Conservation (phyloP, 805 yeast genomes). For the Lipomyces sp. region DNA sequence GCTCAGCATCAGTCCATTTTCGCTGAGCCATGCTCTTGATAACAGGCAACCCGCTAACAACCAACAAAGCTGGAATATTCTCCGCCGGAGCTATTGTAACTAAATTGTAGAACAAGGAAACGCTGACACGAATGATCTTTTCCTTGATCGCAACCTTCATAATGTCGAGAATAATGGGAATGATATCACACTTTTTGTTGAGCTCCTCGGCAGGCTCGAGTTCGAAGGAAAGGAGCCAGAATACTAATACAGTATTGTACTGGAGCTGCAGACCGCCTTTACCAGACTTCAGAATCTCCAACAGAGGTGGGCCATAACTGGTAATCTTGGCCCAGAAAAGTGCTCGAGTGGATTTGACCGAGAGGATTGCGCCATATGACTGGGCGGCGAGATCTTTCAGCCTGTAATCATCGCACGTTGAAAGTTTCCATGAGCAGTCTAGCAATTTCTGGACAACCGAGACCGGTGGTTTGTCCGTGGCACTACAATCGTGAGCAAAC, state of each 20-base stretch:
- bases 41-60: constrained; percentile 74
- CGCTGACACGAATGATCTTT: constrained; percentile 83
- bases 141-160: constrained; percentile 87
- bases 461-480: constrained; percentile 36
- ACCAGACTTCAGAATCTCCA: constrained; percentile 53
- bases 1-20: constrained; percentile 94
- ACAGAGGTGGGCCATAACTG: constrained; percentile 55
- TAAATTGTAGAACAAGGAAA: constrained; percentile 54
- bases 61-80: constrained; percentile 68
- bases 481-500: constrained; percentile 32
- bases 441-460: constrained; percentile 51
- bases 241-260: constrained; percentile 73
- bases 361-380: constrained; percentile 63
- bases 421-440: constrained; percentile 43
- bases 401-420: constrained; percentile 52
- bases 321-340: constrained; percentile 55
- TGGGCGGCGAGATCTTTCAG: constrained; percentile 68
- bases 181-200: constrained; percentile 56
- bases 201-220: constrained; percentile 54
- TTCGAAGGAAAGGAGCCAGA: constrained; percentile 87
- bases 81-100: constrained; percentile 44
- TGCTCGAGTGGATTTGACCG: constrained; percentile 58
- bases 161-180: constrained; percentile 54
- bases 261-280: constrained; percentile 74
- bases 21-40: constrained; percentile 75